phyloP scores from a whole-genome alignment of 2,329 filamentous ascomycete genomes.

The Hypoxylon sp. region DNA sequence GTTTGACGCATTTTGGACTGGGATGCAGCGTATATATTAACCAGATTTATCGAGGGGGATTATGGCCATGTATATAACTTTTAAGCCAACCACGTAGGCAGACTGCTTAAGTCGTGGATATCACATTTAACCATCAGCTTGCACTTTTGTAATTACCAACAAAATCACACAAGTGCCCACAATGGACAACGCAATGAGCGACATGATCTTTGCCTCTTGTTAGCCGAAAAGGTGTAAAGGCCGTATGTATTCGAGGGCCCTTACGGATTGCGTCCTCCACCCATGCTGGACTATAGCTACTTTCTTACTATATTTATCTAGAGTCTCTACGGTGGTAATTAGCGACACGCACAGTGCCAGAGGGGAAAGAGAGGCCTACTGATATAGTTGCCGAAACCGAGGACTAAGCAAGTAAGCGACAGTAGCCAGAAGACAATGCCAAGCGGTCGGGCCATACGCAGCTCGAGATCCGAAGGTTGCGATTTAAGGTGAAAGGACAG shows the following conservation, averaged over 20 bases:
- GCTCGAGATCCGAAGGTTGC: slow-evolving; percentile 78
- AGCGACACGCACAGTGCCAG: neutral
- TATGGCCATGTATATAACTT: slow-evolving; percentile 45
- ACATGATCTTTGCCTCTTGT: slow-evolving; percentile 65
- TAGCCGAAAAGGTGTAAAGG: slow-evolving; percentile 5
- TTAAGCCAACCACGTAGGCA: slow-evolving; percentile 4
- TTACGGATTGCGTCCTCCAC: slow-evolving; percentile 89
- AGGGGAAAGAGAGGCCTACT: slow-evolving; percentile 58
- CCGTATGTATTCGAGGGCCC: slow-evolving; percentile 44
- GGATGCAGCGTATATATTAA: slow-evolving; percentile 29
- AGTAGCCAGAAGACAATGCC: slow-evolving; percentile 91
- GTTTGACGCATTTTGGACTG: slow-evolving; percentile 27
- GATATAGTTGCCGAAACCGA: slow-evolving; percentile 90
- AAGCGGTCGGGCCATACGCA: slow-evolving; percentile 83
- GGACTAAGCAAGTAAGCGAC: slow-evolving; percentile 80
- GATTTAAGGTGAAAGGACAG: slow-evolving; percentile 92
- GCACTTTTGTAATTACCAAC: slow-evolving; percentile 65
- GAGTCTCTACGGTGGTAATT: slow-evolving; percentile 63
- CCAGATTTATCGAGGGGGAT: slow-evolving; percentile 26
- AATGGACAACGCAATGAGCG: slow-evolving; percentile 73
- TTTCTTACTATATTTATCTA: slow-evolving; percentile 84
- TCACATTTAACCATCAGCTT: slow-evolving; percentile 43
- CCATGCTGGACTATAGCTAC: slow-evolving; percentile 91
- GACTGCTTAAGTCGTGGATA: slow-evolving; percentile 13
- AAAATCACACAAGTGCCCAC: slow-evolving; percentile 76